Conservation (phyloP, 139 green algal species). For the Tetradesmus lagerheimii region DNA sequence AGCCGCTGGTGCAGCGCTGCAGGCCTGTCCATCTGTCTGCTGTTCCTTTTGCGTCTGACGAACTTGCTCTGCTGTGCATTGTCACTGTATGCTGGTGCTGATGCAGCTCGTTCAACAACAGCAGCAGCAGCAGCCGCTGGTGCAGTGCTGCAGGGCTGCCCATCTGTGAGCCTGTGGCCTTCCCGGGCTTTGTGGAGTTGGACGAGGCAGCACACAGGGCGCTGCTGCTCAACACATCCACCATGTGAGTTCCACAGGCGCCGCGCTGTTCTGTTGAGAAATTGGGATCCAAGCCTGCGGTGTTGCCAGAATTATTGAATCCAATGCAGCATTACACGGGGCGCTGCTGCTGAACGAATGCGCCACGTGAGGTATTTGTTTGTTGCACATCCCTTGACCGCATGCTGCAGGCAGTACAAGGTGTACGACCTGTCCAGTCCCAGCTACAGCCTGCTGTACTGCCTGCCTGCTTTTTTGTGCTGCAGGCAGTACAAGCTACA, state of each 20-base stretch:
- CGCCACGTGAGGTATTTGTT: background rate
- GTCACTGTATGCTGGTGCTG: background rate
- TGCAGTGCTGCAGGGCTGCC: constrained; percentile 14
- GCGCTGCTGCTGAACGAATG: background rate
- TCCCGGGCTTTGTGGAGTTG: constrained; percentile 34
- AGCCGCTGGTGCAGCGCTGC: too few relatives aligned
- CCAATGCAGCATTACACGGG: background rate
- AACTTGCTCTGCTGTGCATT: too few relatives aligned
- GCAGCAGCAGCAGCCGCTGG: background rate
- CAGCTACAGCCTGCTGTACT: constrained; percentile 23
- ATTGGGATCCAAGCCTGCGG: too few relatives aligned
- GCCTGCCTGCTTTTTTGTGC: constrained; percentile 36
- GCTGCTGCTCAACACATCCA: constrained; percentile 14
- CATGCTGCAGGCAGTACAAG: constrained; percentile 43
- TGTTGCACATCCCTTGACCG: too few relatives aligned
- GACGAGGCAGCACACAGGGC: background rate
- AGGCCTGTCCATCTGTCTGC: too few relatives aligned
- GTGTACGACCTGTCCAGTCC: constrained; percentile 13
- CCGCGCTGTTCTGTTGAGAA: too few relatives aligned
- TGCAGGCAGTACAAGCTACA: too few relatives aligned
- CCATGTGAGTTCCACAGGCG: background rate
- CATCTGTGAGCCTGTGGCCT: constrained; percentile 2
- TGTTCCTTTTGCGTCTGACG: too few relatives aligned
- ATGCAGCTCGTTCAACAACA: background rate
- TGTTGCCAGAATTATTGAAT: too few relatives aligned